Percentiles rank a stretch among this genome's conserved stretches.
Conservation (phyloP, 139 green algal species). For the Chara braunii region DNA sequence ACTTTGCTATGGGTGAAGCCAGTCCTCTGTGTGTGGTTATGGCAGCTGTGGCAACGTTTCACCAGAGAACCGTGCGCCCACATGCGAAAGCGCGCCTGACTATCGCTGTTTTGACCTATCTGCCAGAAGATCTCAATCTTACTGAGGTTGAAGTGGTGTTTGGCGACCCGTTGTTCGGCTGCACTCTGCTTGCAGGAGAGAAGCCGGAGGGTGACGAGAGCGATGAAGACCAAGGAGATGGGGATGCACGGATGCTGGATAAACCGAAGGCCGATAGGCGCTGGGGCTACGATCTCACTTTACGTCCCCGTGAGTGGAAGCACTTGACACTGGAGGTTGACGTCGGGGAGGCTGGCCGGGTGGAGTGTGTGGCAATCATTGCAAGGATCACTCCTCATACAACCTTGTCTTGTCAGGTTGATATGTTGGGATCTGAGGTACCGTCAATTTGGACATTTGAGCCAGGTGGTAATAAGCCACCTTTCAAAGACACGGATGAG, state of each 20-base stretch:
- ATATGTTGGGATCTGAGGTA: background rate
- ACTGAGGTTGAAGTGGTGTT: conserved; percentile 1
- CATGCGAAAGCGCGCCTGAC: background rate
- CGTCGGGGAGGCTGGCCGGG: background rate
- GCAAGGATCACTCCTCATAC: background rate
- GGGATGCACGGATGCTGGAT: background rate
- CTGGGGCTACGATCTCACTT: background rate
- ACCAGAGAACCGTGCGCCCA: background rate
- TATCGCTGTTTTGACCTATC: conserved; percentile 14
- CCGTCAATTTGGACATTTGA: conserved; percentile 5
- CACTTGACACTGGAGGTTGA: background rate
- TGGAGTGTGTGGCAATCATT: conserved; percentile 2
- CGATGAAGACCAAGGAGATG: no score
- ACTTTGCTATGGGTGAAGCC: background rate
- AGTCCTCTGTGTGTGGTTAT: conserved; percentile 16
- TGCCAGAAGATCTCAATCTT: conserved; percentile 3
- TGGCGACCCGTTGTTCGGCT: background rate
- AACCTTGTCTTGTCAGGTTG: conserved; percentile 1
- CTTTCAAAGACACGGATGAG: background rate
- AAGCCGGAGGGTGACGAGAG: background rate
- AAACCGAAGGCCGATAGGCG: background rate
- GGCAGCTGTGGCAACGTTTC: conserved; percentile 5
- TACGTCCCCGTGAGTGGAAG: background rate
- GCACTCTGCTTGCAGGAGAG: background rate
- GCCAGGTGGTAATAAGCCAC: background rate